Base-by-base conservation (phyloP, 108 stramenopile species). In the Conticribra weissflogii region DNA sequence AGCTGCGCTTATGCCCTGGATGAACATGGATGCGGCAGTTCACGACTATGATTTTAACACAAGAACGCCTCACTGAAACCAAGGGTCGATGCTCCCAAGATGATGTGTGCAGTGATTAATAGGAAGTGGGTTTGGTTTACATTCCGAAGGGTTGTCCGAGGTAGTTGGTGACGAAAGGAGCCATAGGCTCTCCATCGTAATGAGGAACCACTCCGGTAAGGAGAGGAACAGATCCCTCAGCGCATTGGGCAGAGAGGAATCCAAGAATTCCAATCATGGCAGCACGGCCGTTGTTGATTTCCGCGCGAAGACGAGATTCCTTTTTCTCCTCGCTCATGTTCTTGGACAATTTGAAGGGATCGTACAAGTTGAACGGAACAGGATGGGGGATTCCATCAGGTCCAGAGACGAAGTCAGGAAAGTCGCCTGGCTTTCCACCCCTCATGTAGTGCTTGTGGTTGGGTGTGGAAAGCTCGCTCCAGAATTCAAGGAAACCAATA, bases 191-290 rank as follows among this genome's bases (percentile, higher is more conserved):
- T 16, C 75, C 75, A 54, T 63, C 57, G 70, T 79, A 83, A 18
- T 18, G n/a, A 17, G 66, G 71, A 51, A 83, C 72, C 52, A 83
- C 54, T 27, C 78, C 82, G 46, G 47, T 59, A 44, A 83, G 78
- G 32, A 73, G 61, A 36, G 82, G 82, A 32, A 83, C 82, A 49
- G 77, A 79, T 36, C 82, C 82, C 46, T 77, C 75, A 45, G 88
- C 74, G 30, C 77, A 87, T 51, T 88, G 82, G 27, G 80, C 92
- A 25, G 58, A 72, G 4, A 93, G 62, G 82, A 93, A 89, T 50
- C 88, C 88, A 23, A 90, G 76, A 60, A 93, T 90, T 55, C 89
- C 92, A 47, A 93, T 59, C 86, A 83, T 82, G 21, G 92, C 92
- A 54, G 88, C 65, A 27, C 91, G 72, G 52, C 91, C 91, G 56